Conservation (phyloP, 192 early-diverging fungal species). For the Phycomyces blakesleeanus region DNA sequence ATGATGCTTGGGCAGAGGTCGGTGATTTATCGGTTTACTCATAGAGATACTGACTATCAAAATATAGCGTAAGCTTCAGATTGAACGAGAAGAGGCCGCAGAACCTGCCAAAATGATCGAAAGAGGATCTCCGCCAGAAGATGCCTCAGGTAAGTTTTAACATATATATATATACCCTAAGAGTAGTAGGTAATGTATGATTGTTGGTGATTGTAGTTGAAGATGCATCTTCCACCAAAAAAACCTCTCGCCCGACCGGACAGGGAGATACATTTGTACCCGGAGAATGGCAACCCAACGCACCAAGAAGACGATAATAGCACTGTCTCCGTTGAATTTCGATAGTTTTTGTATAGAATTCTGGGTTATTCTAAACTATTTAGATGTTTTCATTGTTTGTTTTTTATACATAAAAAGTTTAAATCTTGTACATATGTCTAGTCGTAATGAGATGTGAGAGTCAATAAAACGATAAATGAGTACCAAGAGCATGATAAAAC, state of each 20-base stretch:
- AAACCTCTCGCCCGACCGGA: conserved; percentile 18
- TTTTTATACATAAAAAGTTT: no score
- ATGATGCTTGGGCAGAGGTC: conserved; percentile 28
- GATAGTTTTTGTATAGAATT: no score
- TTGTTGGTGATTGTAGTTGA: not conserved
- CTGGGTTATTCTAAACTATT: no score
- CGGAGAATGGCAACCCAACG: conserved; percentile 25
- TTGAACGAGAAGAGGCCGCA: not conserved
- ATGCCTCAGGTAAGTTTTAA: conserved; percentile 1
- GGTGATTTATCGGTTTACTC: not conserved
- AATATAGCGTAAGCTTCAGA: conserved; percentile 16
- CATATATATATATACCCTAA: not conserved
- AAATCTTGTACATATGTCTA: no score
- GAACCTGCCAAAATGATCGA: conserved; percentile 1
- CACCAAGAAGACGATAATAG: not conserved
- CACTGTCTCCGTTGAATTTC: not conserved
- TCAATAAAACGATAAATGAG: no score
- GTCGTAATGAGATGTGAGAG: no score
- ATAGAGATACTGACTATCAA: not conserved
- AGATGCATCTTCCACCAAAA: not conserved
- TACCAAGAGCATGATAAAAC: no score
- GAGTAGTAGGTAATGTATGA: not conserved
- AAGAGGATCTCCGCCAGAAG: not conserved
- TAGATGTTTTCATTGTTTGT: no score
- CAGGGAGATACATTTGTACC: conserved; percentile 31